Base-by-base conservation (phyloP, 2,329 filamentous ascomycete species). In the Phyllosticta citribraziliensis region DNA sequence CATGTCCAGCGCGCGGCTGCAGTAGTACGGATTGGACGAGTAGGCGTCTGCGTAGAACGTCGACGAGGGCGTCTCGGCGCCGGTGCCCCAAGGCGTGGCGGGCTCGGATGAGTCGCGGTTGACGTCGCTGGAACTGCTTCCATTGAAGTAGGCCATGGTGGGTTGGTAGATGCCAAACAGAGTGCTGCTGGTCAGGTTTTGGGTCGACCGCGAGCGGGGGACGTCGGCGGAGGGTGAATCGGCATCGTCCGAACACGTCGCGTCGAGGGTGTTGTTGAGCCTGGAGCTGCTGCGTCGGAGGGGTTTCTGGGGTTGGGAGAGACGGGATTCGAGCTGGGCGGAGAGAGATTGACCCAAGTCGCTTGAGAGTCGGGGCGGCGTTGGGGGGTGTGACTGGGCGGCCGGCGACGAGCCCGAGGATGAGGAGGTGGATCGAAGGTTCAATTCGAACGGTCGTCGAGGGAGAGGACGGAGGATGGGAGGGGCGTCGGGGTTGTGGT, bases 131-230 rank as follows among this genome's bases (percentile, higher is more conserved):
- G 63, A 63, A n/a, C 40, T n/a, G 17, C 40, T 47, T 12, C 40
- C 40, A 14, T 47, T n/a, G n/a, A 47, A 47, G 8, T 47, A 47
- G 40, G 52, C 66, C 67, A 82, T 80, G 0, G 84, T 83, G 6
- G 85, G 85, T 11, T 86, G 86, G 78, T 96, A 99, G 69, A 99
- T 99, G 60, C 94, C 93, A 67, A 88, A 89, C 5, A 99, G 82
- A 0, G 94, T 96, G 2, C 91, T 92, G 10, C 89, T 87, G 3
- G 91, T 96, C 63, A 99, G 81, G 71, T 97, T 96, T 70, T 91
- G 79, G 62, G 91, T 83, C 10, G 91, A 96, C 65, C 88, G 85
- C 24, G 87, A 88, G 62, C 89, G 85, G 70, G 52, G 78, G 52
- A 78, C 57, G 81, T 75, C 62, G 66, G 73, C 64, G 6, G 40